Conservation (phyloP, 78 protist species). For the Diacronema lutheri region DNA sequence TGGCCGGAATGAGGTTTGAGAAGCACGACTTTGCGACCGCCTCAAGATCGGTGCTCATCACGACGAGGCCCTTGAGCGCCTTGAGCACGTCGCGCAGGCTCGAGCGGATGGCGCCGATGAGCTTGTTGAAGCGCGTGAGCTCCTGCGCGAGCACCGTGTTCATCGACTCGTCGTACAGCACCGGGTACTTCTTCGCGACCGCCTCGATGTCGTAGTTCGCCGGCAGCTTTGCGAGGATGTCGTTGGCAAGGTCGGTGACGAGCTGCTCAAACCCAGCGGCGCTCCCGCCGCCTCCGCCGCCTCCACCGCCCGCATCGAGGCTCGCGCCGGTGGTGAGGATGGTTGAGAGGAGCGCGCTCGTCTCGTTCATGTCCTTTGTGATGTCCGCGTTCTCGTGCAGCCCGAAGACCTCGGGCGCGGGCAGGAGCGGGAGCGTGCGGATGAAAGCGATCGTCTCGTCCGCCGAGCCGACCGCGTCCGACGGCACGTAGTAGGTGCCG, state of each 20-base stretch:
- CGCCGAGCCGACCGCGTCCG: neutral
- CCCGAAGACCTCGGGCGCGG: constrained; percentile 73
- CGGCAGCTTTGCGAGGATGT: constrained; percentile 56
- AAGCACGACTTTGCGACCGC: constrained; percentile 13
- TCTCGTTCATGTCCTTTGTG: constrained; percentile 49
- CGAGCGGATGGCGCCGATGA: constrained; percentile 19
- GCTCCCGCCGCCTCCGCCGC: constrained; percentile 22
- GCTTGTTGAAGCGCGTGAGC: constrained; percentile 55
- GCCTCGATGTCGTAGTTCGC: constrained; percentile 39
- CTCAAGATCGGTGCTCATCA: constrained; percentile 69
- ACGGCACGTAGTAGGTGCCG: constrained; percentile 37
- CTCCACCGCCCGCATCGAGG: constrained; percentile 13
- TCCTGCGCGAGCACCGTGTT: constrained; percentile 72
- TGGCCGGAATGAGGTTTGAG: constrained; percentile 31
- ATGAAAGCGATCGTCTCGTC: constrained; percentile 27
- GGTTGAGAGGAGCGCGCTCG: constrained; percentile 19
- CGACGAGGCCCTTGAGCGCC: constrained; percentile 72
- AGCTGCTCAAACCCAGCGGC: neutral
- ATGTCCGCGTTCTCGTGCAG: constrained; percentile 76
- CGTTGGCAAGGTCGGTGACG: constrained; percentile 24
- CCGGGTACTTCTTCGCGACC: constrained; percentile 49
- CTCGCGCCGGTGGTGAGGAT: constrained; percentile 28
- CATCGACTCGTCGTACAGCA: constrained; percentile 51
- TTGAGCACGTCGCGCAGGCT: constrained; percentile 38
- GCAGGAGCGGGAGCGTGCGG: constrained; percentile 20